Base-by-base conservation (phyloP, 1,284 basidiomycete genomes). In the Athelia psychrophila region DNA sequence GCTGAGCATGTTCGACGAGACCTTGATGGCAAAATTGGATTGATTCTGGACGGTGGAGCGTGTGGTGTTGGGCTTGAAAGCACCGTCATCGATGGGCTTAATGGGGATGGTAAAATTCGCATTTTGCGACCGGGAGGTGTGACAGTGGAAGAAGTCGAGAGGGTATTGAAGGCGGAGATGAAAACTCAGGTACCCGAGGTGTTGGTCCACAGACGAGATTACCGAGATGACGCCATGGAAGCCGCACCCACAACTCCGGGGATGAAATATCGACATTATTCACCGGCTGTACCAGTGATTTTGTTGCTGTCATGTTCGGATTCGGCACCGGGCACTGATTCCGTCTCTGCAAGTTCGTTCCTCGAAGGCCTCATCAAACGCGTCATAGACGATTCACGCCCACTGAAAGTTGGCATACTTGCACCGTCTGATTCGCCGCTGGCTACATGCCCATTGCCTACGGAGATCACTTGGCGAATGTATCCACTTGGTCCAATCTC, bases 191-290 rank as follows among this genome's bases (percentile, higher is more conserved):
- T 69, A 16, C 82, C 83, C 15, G 75, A 69, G 22, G 86, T 93
- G 20, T 72, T 92, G 45, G 89, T 93, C 8, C 85, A 92, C 62
- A 74, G 79, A 49, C 80, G 89, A 19, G 90, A 93, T 66, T 93
- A 86, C 61, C 60, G 69, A 30, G 88, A 90, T 59, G 74, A 79
- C 44, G 69, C 67, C 19, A 73, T 90, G 54, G 88, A 91, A 64
- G 74, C 76, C 46, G 81, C 86, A 1, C 96, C 96, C 2, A 95
- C 93, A 1, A 99, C 97, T 0, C 97, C 97, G 0, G 97, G 97
- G n/a, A 98, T 98, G 95, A 99, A 99, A 72, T 99, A 99, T 68
- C 82, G 91, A 49, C 97, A 99, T 72, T 99, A 99, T 67, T 91
- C 95, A 23, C 96, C 96, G 1, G 76, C 84, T 1, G 84, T 93